Percentiles rank a stretch among this genome's conserved stretches.
Conservation (phyloP, 2,329 filamentous ascomycete genomes). For the Colletotrichum coccodes region DNA sequence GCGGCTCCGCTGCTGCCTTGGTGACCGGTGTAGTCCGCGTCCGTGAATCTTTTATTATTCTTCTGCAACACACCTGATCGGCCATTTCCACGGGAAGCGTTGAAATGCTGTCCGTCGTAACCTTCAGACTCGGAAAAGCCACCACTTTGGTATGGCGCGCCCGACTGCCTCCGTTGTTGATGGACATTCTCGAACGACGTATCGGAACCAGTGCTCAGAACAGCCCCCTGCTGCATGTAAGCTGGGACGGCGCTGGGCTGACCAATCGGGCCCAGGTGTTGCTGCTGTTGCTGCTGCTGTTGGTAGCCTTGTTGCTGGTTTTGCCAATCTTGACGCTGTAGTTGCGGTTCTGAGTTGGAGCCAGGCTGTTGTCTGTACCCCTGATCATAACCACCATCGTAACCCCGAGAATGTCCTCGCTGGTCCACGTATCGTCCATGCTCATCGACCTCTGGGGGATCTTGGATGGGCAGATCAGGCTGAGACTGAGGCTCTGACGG, state of each 20-base stretch:
- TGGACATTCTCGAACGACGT: slow-evolving; percentile 57
- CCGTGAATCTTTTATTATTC: slow-evolving; percentile 86
- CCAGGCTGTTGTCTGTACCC: slow-evolving; percentile 27
- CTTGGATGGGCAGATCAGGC: slow-evolving; percentile 63
- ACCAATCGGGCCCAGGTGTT: slow-evolving; percentile 47
- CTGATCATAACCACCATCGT: slow-evolving; percentile 30
- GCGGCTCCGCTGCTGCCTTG: slow-evolving; percentile 88
- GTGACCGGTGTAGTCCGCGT: slow-evolving; percentile 78
- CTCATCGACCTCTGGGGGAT: slow-evolving; percentile 51
- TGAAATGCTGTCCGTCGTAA: slow-evolving; percentile 51
- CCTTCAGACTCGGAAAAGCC: slow-evolving; percentile 54
- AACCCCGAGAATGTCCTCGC: slow-evolving; percentile 29
- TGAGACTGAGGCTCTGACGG: slow-evolving; percentile 59
- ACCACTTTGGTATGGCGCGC: slow-evolving; percentile 54
- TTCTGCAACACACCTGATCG: slow-evolving; percentile 69
- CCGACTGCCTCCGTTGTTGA: slow-evolving; percentile 45
- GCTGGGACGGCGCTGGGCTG: slow-evolving; percentile 56
- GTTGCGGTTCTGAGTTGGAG: slow-evolving; percentile 38
- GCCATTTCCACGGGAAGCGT: slow-evolving; percentile 38
- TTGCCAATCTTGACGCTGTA: slow-evolving; percentile 42
- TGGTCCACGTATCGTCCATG: slow-evolving; percentile 48
- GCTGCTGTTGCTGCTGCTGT: slow-evolving; percentile 53
- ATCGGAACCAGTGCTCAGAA: slow-evolving; percentile 63
- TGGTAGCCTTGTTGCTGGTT: slow-evolving; percentile 41
- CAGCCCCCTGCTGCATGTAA: slow-evolving; percentile 58